Base-by-base conservation (phyloP, 1,284 basidiomycete genomes). In the Trametes hirsuta region DNA sequence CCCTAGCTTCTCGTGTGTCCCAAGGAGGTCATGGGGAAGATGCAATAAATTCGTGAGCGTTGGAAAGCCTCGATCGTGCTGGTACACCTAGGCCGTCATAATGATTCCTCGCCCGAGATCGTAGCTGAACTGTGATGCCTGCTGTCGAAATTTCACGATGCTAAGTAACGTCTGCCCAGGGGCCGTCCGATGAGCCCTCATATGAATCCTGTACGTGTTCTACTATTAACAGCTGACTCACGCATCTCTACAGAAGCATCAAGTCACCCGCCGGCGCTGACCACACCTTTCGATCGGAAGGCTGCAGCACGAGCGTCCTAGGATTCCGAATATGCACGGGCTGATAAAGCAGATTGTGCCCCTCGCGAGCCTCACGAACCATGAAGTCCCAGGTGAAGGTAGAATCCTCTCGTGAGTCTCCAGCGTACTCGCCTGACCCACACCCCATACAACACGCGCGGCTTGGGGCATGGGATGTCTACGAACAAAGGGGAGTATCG, bases 391-490 rank as follows among this genome's bases (percentile, higher is more conserved):
- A 40, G n/a, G 14, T 4, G 39, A 14, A 40, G n/a, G n/a, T 12
- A 12, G 39, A 40, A 40, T 5, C 39, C 39, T 6, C 14, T 18
- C 39, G 39, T 12, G 39, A 12, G 14, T 12, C 3, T 11, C 39
- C 39, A 5, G 39, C 11, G 4, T 12, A 40, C 12, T 12, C 39
- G 4, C 39, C 12, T 11, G 39, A 40, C 11, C 14, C 39, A 40
- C 14, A 40, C 14, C 12, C 12, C 39, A 18, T 40, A 18, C 12
- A 2, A 14, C 86, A 88, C 66, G 82, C 79, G 4, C 79, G 76
- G 40, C 62, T 89, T 25, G 90, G 89, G 42, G 84, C 90, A 24
- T 91, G 89, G 89, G 87, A 91, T 69, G 71, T 89, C 47, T 91
- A 89, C 70, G 82, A 89, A 68, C 84, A 89, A 66, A 76, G 36